Base-by-base conservation (phyloP, 192 early-diverging fungal species). In the Helicostylum pulchrum region DNA sequence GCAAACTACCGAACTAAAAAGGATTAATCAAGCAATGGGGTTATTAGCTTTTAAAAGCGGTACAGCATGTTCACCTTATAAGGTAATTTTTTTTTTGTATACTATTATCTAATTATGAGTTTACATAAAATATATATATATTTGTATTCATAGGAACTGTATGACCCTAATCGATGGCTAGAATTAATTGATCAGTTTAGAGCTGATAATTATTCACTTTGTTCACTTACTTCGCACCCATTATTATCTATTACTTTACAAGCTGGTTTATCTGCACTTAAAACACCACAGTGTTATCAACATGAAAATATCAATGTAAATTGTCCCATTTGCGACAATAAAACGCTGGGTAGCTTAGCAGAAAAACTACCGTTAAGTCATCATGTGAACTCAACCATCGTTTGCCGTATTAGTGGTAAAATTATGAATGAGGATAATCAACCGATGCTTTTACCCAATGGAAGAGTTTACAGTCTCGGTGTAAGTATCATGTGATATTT, bases 361-460 rank as follows among this genome's bases (percentile, higher is more conserved):
- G 74, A 90, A 61, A 78, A 82, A 4, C 72, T 99, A 21, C 96
- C 98, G 11, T 83, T 90, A 62, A 90, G 92, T 45, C 96, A 98
- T 77, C 96, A 97, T 70, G 90, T 94, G 52, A 97, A 97, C 78
- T 95, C 92, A 1, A 93, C 87, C 42, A 77, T 98, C 26, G 96
- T 99, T 19, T 98, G 96, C 75, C 83, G 92, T 12, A 86, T 98
- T 23, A 88, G 88, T 26, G 94, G 94, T 17, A 83, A 88, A 43
- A 93, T 94, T 30, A 98, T 99, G 92, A 88, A 97, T 72, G 96
- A 94, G 71, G 86, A 95, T 74, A 99, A 99, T 71, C 87, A 90
- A 49, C 96, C 96, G 0, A 89, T 99, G 91, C 84, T 90, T 3
- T 77, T 98, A 54, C 96, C 95, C 19, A 98, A 99, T 77, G 96